Evolutionary conservation across 2,329 filamentous ascomycete genomes (phyloP), one percentile per base, ranked within the genome.

Genomic region (Chalara sp.): DNA sequence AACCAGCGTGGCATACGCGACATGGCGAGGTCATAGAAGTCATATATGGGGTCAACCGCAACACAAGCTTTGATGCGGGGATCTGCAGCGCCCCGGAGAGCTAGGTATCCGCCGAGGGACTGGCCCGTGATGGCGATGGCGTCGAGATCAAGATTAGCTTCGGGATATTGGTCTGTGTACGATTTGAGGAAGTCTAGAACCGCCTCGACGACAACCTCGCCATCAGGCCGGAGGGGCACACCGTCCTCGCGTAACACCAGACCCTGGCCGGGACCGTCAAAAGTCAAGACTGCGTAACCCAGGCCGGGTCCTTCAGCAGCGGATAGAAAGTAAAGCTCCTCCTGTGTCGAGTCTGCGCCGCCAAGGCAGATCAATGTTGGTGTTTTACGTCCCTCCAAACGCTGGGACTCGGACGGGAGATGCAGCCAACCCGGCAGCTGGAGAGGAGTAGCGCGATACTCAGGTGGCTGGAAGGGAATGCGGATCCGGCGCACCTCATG

Each of bases 31-130:
- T 65, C 63, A 50, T 56, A 67, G 52, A 72, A 52, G 54, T 62
- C 60, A 59, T 67, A 71, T 44, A 69, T 63, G 1, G 58, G 56
- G 47, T 73, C 70, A 13, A 70, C 58, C 5, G 65, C 56, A 5
- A 76, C 59, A 52, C 69, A 73, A 0, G 73, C 74, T 50, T 68
- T 70, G 63, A 76, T 61, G 1, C 74, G 67, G 0, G 64, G 51
- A 56, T 76, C 72, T 0, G 60, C 56, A 0, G 69, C 70, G 1
- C 59, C 69, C 0, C 75, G 69, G 6, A 77, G 63, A 1, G 73
- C 70, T 45, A 68, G 70, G 54, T 76, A 76, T 1, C 68, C 75
- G 2, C 75, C 73, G 55, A 75, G 62, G 2, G 68, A 68, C 0
- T 66, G 63, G 53, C 49, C 62, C 3, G 57, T 46, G 10, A 61